Base-by-base conservation (phyloP, 805 yeast species). In the Pichia eremophila region DNA sequence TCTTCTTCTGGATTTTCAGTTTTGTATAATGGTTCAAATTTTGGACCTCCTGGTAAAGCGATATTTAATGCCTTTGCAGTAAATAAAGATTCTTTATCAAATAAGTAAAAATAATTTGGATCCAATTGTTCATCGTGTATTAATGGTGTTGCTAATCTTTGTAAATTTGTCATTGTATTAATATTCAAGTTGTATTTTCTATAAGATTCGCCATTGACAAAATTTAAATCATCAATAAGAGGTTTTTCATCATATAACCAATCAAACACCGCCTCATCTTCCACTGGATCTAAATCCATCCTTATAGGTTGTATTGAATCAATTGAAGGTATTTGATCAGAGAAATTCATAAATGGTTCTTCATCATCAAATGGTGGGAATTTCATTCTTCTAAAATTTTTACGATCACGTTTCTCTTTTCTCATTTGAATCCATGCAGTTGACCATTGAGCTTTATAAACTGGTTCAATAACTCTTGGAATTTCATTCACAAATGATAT, bases 331-430 rank as follows among this genome's bases (percentile, higher is more conserved):
- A 89, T 68, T 57, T 85, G 83, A 47, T 88, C 95, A n/a, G 79
- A 58, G 81, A 86, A 93, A 48, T 82, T 77, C 32, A 90, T 60
- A 1, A 95, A 95, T 0, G 96, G 96, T 62, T 91, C 98, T 63
- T 93, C 99, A 61, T 93, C 99, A 64, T 93, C 99, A 66, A 91
- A 89, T 0, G 95, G 90, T 1, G 99, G 99, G 55, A 93, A 85
- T 48, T 88, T 75, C 86, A 93, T 82, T 54, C 99, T 76, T 58
- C 87, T 85, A 66, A 93, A 91, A 60, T 86, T 95, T 34, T 79
- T 71, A 55, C 98, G 74, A 61, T 90, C 98, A 49, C 95, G 77
- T 63, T 93, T 93, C 61, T 93, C 98, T 43, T 91, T 73, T 57
- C 97, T 77, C 99, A 93, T 93, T 67, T 81, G 81, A 14, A 78